Evolutionary conservation across 345 rosid species (phyloP).

Genomic region (Populus euphratica): DNA sequence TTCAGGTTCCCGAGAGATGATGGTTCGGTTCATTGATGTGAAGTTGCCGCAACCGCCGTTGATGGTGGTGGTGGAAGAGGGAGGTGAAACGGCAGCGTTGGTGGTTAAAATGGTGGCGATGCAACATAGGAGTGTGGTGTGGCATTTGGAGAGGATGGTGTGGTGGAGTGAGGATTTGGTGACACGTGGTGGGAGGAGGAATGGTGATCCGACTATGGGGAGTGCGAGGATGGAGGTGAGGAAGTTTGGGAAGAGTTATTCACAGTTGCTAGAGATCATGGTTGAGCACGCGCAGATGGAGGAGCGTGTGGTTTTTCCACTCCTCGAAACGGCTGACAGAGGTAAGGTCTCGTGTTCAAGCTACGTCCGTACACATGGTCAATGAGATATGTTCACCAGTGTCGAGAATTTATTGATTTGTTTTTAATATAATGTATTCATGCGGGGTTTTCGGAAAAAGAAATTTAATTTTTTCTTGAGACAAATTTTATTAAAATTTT

Average conservation of each 20-base stretch:
- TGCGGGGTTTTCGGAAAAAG: no score
- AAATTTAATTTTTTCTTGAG: no score
- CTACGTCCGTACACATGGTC: no score
- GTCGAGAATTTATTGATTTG: no score
- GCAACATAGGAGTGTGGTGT: slow-evolving; percentile 55
- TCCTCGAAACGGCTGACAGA: slow-evolving; percentile 60
- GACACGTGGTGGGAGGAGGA: slow-evolving; percentile 50
- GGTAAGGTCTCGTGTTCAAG: slow-evolving; percentile 27
- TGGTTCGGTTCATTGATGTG: slow-evolving; percentile 48
- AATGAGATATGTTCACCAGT: no score
- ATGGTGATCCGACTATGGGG: slow-evolving; percentile 57
- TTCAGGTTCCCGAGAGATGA: slow-evolving; percentile 42
- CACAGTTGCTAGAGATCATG: slow-evolving; percentile 58
- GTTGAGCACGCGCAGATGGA: slow-evolving; percentile 81
- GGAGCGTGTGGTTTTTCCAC: slow-evolving; percentile 61
- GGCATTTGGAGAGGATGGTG: slow-evolving; percentile 62
- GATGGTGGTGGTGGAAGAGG: slow-evolving; percentile 14
- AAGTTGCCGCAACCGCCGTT: slow-evolving; percentile 52
- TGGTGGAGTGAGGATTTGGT: slow-evolving; percentile 68
- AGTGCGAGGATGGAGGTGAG: slow-evolving; percentile 63
- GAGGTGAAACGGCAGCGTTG: slow-evolving; percentile 40
- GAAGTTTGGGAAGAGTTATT: slow-evolving; percentile 52
- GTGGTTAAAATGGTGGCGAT: slow-evolving; percentile 40
- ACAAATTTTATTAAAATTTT: no score
- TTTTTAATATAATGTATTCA: no score